Conservation (phyloP, 345 rosid species). For the Cardamine occulta region DNA sequence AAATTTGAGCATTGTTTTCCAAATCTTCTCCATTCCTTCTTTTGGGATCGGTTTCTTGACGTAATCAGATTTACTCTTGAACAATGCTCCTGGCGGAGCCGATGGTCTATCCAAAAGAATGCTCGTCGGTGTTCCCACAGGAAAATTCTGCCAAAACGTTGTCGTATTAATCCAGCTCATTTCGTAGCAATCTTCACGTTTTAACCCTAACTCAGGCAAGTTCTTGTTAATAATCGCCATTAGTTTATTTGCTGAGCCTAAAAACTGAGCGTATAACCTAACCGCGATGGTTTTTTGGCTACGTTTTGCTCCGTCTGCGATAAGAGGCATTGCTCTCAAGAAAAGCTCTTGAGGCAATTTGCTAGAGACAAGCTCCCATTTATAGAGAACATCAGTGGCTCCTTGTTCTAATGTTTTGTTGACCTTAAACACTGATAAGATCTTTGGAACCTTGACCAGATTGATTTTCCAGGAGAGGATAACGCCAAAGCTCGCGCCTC, state of each 20-base stretch:
- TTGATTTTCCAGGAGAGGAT: conserved; percentile 55
- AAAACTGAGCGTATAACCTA: conserved; percentile 45
- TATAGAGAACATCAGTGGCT: conserved; percentile 36
- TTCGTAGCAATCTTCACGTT: conserved; percentile 48
- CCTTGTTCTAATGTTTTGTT: conserved; percentile 43
- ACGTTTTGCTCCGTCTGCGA: neutral
- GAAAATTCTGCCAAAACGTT: conserved; percentile 31
- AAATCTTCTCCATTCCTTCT: conserved; percentile 38
- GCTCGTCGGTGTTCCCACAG: conserved; percentile 33
- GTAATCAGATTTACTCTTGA: conserved; percentile 55
- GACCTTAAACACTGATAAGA: conserved; percentile 46
- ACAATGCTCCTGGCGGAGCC: conserved; percentile 10
- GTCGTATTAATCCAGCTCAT: conserved; percentile 52
- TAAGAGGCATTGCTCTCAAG: conserved; percentile 42
- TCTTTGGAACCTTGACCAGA: conserved; percentile 54
- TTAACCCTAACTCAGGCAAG: conserved; percentile 49
- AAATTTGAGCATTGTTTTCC: conserved; percentile 43
- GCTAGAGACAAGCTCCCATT: conserved; percentile 50
- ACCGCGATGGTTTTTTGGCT: conserved; percentile 38
- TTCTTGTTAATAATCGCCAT: conserved; percentile 30
- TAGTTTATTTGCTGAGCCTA: conserved; percentile 43
- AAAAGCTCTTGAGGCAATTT: conserved; percentile 43
- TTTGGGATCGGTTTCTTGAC: conserved; percentile 45
- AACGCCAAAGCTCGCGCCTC: conserved; percentile 60
- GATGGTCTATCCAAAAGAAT: conserved; percentile 37